These are phyloP conservation scores for Diutina catenulata DNA, from an alignment of 1,139 yeast genomes.

Conservation along the genomic window DNA sequence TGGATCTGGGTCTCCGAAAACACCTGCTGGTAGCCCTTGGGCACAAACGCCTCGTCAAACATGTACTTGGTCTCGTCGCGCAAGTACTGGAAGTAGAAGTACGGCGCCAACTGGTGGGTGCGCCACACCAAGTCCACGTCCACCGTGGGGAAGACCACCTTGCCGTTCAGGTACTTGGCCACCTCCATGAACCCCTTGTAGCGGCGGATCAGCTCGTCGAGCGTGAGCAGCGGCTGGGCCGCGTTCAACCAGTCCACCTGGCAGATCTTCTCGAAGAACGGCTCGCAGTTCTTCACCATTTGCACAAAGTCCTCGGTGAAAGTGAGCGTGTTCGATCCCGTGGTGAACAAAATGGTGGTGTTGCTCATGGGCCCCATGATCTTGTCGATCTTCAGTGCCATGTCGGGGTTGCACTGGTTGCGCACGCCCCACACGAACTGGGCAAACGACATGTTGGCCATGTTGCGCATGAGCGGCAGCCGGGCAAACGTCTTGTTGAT, in stretches of 20 bases:
- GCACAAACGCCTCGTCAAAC: not conserved
- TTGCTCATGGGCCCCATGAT: constrained; percentile 3
- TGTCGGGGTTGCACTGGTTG: not conserved
- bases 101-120: constrained; percentile 4
- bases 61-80: not conserved
- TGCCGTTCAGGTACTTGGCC: not conserved
- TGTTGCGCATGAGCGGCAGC: not conserved
- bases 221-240: not conserved
- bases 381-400: constrained; percentile 1
- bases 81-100: constrained; percentile 1
- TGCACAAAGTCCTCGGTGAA: constrained; percentile 5
- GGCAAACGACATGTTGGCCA: not conserved
- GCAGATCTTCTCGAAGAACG: constrained; percentile 1
- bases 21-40: not conserved
- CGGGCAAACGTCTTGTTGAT: constrained; percentile 2
- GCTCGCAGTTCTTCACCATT: constrained; percentile 4
- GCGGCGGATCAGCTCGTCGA: constrained; percentile 2
- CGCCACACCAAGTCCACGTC: constrained; percentile 5
- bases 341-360: constrained; percentile 3
- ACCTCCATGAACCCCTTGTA: not conserved
- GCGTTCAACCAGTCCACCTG: not conserved
- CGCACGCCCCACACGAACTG: constrained; percentile 4
- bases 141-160: constrained; percentile 1
- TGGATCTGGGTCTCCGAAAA: not conserved
- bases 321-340: not conserved